A percentile compares a stretch with the other conserved stretches of the same genome.
These are phyloP conservation scores for Nothophytophthora sp. DNA, from an alignment of 352 stramenopile species.

Conservation along the genomic window DNA sequence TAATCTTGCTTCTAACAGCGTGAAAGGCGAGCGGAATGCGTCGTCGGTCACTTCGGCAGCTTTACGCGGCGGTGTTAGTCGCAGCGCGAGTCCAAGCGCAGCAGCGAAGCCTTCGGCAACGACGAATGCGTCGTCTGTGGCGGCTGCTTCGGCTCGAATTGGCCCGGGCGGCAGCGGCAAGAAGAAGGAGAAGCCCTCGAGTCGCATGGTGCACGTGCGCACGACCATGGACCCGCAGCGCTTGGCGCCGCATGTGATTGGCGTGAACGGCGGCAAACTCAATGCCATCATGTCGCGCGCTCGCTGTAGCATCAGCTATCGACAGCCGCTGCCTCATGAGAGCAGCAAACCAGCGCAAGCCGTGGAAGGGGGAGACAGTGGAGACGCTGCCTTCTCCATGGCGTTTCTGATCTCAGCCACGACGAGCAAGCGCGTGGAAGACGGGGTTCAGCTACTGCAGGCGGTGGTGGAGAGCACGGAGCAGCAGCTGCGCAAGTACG, in stretches of 20 bases:
- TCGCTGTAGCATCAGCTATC: slow-evolving; percentile 56
- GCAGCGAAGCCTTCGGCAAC: not conserved
- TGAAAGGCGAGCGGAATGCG: slow-evolving; percentile 7
- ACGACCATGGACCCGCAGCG: slow-evolving; percentile 41
- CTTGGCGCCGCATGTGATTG: slow-evolving; percentile 53
- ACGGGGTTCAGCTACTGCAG: slow-evolving; percentile 34
- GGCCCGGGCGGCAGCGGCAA: slow-evolving; percentile 6
- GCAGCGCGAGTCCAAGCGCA: slow-evolving; percentile 5
- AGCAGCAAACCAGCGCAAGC: not conserved
- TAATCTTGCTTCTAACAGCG: slow-evolving; percentile 1
- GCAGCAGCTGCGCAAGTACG: slow-evolving; percentile 29
- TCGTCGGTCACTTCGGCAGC: not conserved
- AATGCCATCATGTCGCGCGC: slow-evolving; percentile 61
- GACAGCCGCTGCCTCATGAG: slow-evolving; percentile 12
- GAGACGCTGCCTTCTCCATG: slow-evolving; percentile 30
- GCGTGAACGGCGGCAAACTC: slow-evolving; percentile 45
- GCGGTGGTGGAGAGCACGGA: slow-evolving; percentile 41
- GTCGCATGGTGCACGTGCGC: slow-evolving; percentile 38
- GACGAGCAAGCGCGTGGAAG: slow-evolving; percentile 43
- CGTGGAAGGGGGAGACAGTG: not conserved
- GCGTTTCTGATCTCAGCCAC: slow-evolving; percentile 59
- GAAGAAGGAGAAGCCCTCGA: slow-evolving; percentile 11
- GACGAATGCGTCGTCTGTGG: not conserved
- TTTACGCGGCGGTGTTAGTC: not conserved
- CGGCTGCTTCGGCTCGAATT: too few relatives aligned